A percentile compares a stretch with the other conserved stretches of the same genome.
Conservation (phyloP, 2,329 filamentous ascomycete species). For the Sclerotiophoma versabilis region DNA sequence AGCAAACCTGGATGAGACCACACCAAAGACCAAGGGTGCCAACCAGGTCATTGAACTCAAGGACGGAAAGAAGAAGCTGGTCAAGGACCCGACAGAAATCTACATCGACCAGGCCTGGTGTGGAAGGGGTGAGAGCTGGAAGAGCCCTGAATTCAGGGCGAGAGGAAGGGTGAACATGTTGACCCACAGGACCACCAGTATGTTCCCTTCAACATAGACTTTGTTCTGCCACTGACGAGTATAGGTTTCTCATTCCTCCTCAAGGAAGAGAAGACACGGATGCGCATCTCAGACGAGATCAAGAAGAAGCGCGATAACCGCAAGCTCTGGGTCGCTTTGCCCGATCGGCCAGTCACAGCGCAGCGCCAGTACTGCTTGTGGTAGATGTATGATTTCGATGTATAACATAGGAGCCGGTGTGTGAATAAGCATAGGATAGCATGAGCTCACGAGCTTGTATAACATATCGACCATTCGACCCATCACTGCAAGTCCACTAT, state of each 20-base stretch:
- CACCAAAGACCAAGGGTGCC: constrained; percentile 54
- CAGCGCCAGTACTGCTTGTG: constrained; percentile 92
- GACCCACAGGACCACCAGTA: constrained; percentile 76
- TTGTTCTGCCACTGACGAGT: constrained; percentile 8
- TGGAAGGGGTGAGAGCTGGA: constrained; percentile 65
- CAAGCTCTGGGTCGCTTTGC: constrained; percentile 86
- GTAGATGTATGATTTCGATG: constrained; percentile 58
- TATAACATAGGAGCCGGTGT: constrained; percentile 11
- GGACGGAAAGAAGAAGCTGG: constrained; percentile 73
- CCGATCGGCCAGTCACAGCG: constrained; percentile 81
- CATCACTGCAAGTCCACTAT: neutral
- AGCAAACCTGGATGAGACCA: constrained; percentile 18
- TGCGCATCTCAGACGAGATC: constrained; percentile 80
- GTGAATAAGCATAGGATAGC: constrained; percentile 9
- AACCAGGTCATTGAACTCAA: constrained; percentile 67
- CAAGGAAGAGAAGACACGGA: constrained; percentile 91
- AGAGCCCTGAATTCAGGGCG: constrained; percentile 73
- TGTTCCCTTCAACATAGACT: constrained; percentile 50
- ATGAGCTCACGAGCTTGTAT: constrained; percentile 9
- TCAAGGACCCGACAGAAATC: constrained; percentile 78
- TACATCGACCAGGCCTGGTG: constrained; percentile 96
- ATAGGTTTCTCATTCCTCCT: constrained; percentile 78
- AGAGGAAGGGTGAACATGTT: constrained; percentile 74
- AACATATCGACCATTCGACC: constrained; percentile 9
- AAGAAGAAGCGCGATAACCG: constrained; percentile 76